Percentiles rank a stretch among this genome's conserved stretches.
Evolutionary conservation across 371 early-diverging fungal genomes (phyloP).

Genomic region (Mortierella sp.): DNA sequence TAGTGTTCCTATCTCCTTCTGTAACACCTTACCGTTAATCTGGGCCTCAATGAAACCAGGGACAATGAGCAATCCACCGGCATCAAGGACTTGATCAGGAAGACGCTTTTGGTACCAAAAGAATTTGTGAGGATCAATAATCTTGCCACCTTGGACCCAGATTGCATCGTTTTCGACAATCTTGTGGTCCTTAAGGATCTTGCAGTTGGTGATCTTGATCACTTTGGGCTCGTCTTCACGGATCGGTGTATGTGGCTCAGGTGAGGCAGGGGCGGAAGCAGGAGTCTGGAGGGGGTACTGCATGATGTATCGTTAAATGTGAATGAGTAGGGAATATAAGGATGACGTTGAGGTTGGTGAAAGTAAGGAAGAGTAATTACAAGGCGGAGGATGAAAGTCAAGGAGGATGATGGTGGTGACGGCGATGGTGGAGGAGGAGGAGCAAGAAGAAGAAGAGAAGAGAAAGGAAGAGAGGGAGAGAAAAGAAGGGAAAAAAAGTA

Average conservation of each 20-base stretch:
- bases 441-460: not conserved
- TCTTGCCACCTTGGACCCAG: conserved; percentile 84
- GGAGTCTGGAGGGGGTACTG: conserved; percentile 53
- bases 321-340: conserved; percentile 2
- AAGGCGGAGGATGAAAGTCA: not conserved
- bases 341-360: not conserved
- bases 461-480: conserved; percentile 5
- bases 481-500: conserved; percentile 4
- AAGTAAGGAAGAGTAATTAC: not conserved
- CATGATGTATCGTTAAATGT: conserved; percentile 18
- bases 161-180: conserved; percentile 79
- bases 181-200: conserved; percentile 78
- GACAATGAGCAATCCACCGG: conserved; percentile 76
- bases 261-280: conserved; percentile 38
- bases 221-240: conserved; percentile 62
- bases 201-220: conserved; percentile 84
- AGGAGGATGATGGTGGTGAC: not conserved
- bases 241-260: conserved; percentile 44
- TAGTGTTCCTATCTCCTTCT: too few relatives aligned
- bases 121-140: conserved; percentile 79
- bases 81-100: conserved; percentile 82
- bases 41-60: conserved; percentile 90
- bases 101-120: conserved; percentile 78
- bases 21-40: conserved; percentile 71
- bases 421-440: not conserved